Evolutionary conservation across 1,284 basidiomycete genomes (phyloP).

Genomic region (Bjerkandera adusta): DNA sequence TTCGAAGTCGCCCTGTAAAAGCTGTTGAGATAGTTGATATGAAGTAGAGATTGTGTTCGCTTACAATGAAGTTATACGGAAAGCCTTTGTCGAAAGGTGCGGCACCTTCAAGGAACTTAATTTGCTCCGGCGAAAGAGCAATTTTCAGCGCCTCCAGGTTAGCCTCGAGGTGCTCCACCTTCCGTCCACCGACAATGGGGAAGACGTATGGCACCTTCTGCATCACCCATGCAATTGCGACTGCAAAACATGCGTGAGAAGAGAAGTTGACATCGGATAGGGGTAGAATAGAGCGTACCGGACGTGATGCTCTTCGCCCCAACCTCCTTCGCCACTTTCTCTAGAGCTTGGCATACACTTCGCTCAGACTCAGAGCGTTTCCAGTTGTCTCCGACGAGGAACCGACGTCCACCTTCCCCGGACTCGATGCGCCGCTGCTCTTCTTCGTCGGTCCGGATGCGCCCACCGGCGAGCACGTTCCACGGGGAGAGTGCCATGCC

Average conservation of each 20-base stretch:
- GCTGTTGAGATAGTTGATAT: not conserved
- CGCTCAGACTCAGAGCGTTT: slow-evolving; percentile 15
- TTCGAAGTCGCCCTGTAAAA: slow-evolving; percentile 17
- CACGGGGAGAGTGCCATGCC: slow-evolving; percentile 47
- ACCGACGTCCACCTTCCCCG: slow-evolving; percentile 32
- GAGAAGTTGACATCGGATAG: not conserved
- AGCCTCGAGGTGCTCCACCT: slow-evolving; percentile 30
- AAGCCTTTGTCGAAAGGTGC: slow-evolving; percentile 12
- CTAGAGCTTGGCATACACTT: slow-evolving; percentile 13
- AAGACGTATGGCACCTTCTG: slow-evolving; percentile 28
- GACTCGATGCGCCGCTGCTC: slow-evolving; percentile 36
- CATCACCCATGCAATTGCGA: slow-evolving; percentile 26
- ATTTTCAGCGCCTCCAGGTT: slow-evolving; percentile 33
- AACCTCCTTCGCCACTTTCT: slow-evolving; percentile 10
- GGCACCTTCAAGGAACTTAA: slow-evolving; percentile 14
- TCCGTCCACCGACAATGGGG: slow-evolving; percentile 34
- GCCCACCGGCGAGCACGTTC: slow-evolving; percentile 44
- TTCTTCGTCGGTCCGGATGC: slow-evolving; percentile 43
- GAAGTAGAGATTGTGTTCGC: not conserved
- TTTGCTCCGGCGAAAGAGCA: slow-evolving; percentile 27
- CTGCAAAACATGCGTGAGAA: not conserved
- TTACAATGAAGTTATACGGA: slow-evolving; percentile 7
- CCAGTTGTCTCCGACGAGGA: slow-evolving; percentile 4
- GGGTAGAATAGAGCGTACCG: slow-evolving; percentile 5
- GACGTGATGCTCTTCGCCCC: slow-evolving; percentile 1